Evolutionary conservation across 257 asterid genomes (phyloP).

Genomic region (Penstemon eatonii): DNA sequence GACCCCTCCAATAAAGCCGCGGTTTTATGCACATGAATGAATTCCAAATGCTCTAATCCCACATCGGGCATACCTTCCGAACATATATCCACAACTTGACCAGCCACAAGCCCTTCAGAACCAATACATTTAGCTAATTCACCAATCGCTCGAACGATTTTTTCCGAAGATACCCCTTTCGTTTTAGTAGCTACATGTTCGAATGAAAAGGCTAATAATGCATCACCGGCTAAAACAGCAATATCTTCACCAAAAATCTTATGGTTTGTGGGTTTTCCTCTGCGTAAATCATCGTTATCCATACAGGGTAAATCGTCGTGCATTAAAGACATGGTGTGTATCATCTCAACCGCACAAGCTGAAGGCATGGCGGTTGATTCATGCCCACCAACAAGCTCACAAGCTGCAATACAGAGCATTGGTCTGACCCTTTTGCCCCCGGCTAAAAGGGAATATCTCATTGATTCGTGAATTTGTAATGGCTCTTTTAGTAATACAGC

Average conservation of each 20-base stretch:
- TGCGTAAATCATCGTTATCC: conserved; percentile 62
- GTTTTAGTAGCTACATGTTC: conserved; percentile 49
- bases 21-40: conserved; percentile 58
- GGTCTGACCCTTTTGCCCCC: conserved; percentile 69
- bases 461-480: conserved; percentile 48
- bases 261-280: conserved; percentile 64
- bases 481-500: conserved; percentile 44
- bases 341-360: conserved; percentile 71
- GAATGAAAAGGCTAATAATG: conserved; percentile 52
- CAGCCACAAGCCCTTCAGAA: conserved; percentile 51
- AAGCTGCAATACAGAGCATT: conserved; percentile 57
- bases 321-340: conserved; percentile 65
- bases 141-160: conserved; percentile 34
- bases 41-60: conserved; percentile 53
- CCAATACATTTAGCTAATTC: conserved; percentile 54
- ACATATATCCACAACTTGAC: conserved; percentile 53
- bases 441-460: conserved; percentile 67
- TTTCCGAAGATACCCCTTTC: conserved; percentile 37
- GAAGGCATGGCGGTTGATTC: conserved; percentile 55
- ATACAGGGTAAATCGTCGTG: conserved; percentile 75
- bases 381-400: conserved; percentile 58
- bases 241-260: conserved; percentile 53
- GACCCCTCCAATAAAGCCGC: conserved; percentile 58
- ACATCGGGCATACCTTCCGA: conserved; percentile 49
- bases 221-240: conserved; percentile 60